These are phyloP conservation scores for Solanum pinnatisectum DNA, from an alignment of 257 asterid genomes.

Conservation along the genomic window DNA sequence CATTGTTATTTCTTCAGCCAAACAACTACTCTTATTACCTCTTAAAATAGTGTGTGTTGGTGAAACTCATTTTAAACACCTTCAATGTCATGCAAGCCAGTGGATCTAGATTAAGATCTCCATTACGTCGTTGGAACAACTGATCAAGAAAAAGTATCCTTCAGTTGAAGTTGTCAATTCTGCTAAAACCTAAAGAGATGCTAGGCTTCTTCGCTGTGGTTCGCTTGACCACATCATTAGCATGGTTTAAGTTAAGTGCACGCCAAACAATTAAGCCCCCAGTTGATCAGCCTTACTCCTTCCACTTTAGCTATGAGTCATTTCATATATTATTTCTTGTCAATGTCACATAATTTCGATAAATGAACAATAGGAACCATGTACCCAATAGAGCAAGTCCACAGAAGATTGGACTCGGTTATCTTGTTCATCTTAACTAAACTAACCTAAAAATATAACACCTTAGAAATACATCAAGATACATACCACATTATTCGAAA, in stretches of 20 bases:
- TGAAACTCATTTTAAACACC: background rate
- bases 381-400: background rate
- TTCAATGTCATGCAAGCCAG: background rate
- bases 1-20: background rate
- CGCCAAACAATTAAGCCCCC: background rate
- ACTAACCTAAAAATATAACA: background rate
- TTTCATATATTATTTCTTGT: background rate
- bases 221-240: background rate
- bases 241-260: background rate
- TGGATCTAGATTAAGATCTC: background rate
- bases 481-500: background rate
- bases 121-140: background rate
- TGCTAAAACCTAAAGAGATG: background rate
- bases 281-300: background rate
- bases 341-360: background rate
- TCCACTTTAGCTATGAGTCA: background rate
- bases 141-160: background rate
- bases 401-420: background rate
- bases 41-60: background rate
- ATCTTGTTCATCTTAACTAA: background rate
- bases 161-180: background rate
- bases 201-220: background rate
- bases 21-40: background rate
- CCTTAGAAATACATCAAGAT: background rate
- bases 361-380: background rate